These are phyloP conservation scores for Plantago major DNA, from an alignment of 257 asterid species.

Conservation along the genomic window DNA sequence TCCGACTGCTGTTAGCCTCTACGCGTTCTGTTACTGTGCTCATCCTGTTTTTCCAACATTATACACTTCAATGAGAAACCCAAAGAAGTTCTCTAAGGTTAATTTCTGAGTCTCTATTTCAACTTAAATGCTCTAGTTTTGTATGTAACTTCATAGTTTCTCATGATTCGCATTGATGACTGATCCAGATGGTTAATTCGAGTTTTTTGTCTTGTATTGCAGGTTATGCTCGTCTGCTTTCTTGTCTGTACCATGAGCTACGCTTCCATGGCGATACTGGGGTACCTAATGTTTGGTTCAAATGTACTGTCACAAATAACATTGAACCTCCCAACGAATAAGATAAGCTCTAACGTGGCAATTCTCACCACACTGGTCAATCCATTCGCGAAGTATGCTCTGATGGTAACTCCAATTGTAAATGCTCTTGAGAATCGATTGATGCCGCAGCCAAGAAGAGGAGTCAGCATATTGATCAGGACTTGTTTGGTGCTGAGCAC, in stretches of 20 bases:
- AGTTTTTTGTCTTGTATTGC: conserved; percentile 18
- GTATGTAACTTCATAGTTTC: background rate
- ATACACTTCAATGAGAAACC: conserved; percentile 78
- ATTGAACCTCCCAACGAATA: conserved; percentile 55
- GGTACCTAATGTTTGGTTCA: conserved; percentile 76
- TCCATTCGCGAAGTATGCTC: conserved; percentile 76
- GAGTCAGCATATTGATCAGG: conserved; percentile 38
- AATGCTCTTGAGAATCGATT: conserved; percentile 43
- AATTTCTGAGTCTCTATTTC: background rate
- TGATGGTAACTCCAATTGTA: conserved; percentile 72
- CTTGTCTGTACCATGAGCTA: conserved; percentile 51
- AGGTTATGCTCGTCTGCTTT: conserved; percentile 77
- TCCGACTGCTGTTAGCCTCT: conserved; percentile 72
- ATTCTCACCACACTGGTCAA: conserved; percentile 74
- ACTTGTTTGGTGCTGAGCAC: conserved; percentile 54
- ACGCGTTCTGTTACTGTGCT: conserved; percentile 86
- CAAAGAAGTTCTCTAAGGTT: conserved; percentile 71
- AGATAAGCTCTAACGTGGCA: conserved; percentile 60
- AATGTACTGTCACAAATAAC: conserved; percentile 63
- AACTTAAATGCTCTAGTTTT: background rate
- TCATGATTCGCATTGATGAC: background rate
- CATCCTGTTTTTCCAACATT: conserved; percentile 93
- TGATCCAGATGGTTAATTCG: background rate
- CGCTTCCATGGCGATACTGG: conserved; percentile 63
- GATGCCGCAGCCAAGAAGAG: conserved; percentile 20